Evolutionary conservation across 306 rosid species (phyloP), one percentile per base, ranked within the genome.

Genomic region (Lagenaria siceraria): DNA sequence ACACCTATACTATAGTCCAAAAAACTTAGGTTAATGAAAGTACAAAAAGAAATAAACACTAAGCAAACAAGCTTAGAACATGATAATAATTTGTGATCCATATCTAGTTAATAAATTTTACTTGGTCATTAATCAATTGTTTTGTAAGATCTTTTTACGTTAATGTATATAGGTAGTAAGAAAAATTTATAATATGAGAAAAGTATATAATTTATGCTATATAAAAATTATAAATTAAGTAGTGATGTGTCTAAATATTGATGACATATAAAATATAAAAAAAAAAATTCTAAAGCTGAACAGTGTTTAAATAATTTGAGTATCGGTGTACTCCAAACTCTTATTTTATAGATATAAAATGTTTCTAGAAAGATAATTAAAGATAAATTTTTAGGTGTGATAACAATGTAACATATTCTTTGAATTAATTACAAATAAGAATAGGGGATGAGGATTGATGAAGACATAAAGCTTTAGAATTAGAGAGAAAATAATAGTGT

Each of bases 401-500:
- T 85, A 81, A 72, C 71, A 58, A 80, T 77, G 76, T 72, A 73
- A 76, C 62, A 73, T 72, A 61, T 40, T 69, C 55, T 10, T 21
- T 60, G 53, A 49, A 59, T 62, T 83, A 55, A 58, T 76, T 60
- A 24, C 6, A 69, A 35, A 29, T 40, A 40, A 54, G 54, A 77
- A 82, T 82, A 79, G 46, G 22, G 58, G 88, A 88, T 85, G 86
- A 84, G 86, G 90, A 86, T 35, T 83, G 96, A 91, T 84, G 83
- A 86, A 80, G 93, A 91, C 96, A 88, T 90, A 91, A 91, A 91
- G 61, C 33, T 40, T 84, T 80, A 80, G 82, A 85, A 27, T 43
- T 82, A 24, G 43, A 78, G 84, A 77, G 85, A 84, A 85, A 81
- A 59, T 87, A 63, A 69, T 25, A 33, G 9, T 46, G 9, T 10